Conservation (phyloP, 1,284 basidiomycete species). For the Pholiota adiposa region DNA sequence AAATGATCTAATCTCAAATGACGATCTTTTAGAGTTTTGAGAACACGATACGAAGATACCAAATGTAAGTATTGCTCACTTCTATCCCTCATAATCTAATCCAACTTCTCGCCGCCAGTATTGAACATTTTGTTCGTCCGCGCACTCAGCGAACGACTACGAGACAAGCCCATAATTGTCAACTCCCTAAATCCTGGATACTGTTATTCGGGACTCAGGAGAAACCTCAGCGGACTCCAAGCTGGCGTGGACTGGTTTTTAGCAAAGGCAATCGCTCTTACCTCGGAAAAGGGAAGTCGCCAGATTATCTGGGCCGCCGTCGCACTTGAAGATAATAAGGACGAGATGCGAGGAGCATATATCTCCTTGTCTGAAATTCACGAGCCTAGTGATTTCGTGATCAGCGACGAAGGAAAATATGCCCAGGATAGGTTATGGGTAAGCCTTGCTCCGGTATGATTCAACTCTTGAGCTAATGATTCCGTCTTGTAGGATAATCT, state of each 20-base stretch:
- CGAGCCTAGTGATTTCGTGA: conserved; percentile 18
- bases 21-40: background rate
- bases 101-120: conserved; percentile 28
- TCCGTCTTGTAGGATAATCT: conserved; percentile 35
- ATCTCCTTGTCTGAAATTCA: conserved; percentile 4
- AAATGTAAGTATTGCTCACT: conserved; percentile 5
- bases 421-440: conserved; percentile 49
- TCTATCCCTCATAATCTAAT: background rate
- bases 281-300: conserved; percentile 46
- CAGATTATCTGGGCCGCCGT: conserved; percentile 45
- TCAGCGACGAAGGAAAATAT: conserved; percentile 38
- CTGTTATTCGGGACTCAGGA: conserved; percentile 46
- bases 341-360: conserved; percentile 20
- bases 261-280: conserved; percentile 32
- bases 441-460: conserved; percentile 15
- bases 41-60: conserved; percentile 9
- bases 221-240: conserved; percentile 23
- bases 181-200: conserved; percentile 48
- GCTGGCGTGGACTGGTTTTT: conserved; percentile 27
- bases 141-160: conserved; percentile 39
- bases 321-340: conserved; percentile 24
- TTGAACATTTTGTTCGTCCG: conserved; percentile 45
- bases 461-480: background rate
- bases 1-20: background rate
- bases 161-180: conserved; percentile 36